Conservation (phyloP, 2,329 filamentous ascomycete genomes). For the Claviceps maximensis region DNA sequence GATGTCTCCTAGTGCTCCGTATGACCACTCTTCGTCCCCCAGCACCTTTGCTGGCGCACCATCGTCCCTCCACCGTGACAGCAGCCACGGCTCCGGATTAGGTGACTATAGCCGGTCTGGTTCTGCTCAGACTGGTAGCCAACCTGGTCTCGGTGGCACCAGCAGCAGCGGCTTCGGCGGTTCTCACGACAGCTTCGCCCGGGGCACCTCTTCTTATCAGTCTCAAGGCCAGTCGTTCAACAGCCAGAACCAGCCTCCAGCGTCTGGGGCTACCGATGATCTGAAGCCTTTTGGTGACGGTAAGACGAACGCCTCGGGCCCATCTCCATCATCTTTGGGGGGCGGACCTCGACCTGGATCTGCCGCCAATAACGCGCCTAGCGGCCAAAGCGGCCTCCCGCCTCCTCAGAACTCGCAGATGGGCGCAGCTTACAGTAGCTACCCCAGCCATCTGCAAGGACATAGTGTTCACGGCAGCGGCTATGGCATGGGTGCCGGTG, state of each 20-base stretch:
- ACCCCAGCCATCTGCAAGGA: constrained; percentile 40
- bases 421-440: constrained; percentile 38
- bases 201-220: constrained; percentile 39
- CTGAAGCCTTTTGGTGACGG: constrained; percentile 46
- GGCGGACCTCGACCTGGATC: constrained; percentile 43
- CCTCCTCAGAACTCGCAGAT: constrained; percentile 44
- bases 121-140: constrained; percentile 35
- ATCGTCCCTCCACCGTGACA: constrained; percentile 39
- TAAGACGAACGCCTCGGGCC: constrained; percentile 36
- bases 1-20: constrained; percentile 42
- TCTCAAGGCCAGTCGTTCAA: constrained; percentile 42
- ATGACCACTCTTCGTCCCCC: constrained; percentile 42
- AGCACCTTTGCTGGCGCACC: constrained; percentile 35
- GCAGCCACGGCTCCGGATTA: constrained; percentile 34
- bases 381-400: constrained; percentile 38
- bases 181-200: constrained; percentile 42
- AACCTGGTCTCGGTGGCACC: constrained; percentile 32
- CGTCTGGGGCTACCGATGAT: constrained; percentile 33
- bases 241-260: constrained; percentile 33
- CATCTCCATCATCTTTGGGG: constrained; percentile 43
- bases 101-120: constrained; percentile 41
- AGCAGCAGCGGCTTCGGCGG: constrained; percentile 34
- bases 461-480: constrained; percentile 41
- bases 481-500: constrained; percentile 41
- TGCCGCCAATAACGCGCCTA: constrained; percentile 38